phyloP scores from a whole-genome alignment of 2,329 filamentous ascomycete genomes.

The Alternaria brassicae region DNA sequence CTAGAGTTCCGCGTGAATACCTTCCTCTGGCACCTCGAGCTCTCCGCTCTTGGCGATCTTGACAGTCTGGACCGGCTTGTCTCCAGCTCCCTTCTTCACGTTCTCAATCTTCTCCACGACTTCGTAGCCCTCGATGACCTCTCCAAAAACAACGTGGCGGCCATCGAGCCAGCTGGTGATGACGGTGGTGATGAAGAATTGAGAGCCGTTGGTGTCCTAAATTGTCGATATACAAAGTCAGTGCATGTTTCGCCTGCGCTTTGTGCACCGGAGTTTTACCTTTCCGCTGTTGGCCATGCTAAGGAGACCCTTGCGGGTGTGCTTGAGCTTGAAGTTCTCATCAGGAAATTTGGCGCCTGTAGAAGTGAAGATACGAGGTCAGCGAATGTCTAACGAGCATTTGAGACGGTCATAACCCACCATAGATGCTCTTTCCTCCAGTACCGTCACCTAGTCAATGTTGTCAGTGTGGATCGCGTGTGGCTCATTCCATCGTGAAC shows the following conservation, averaged over 20 bases:
- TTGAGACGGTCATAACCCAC: too few relatives aligned
- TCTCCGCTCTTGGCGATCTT: conserved; percentile 86
- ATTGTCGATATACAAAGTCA: neutral
- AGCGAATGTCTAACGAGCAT: too few relatives aligned
- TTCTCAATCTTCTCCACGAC: conserved; percentile 81
- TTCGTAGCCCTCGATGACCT: conserved; percentile 86
- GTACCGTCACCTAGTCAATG: conserved; percentile 68
- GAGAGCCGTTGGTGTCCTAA: conserved; percentile 70
- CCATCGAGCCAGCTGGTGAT: conserved; percentile 84
- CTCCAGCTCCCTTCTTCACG: conserved; percentile 67
- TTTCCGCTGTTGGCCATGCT: conserved; percentile 64
- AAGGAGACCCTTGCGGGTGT: conserved; percentile 82
- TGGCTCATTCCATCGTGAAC: neutral
- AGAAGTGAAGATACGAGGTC: conserved; percentile 56
- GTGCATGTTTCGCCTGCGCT: neutral
- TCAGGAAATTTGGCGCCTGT: conserved; percentile 83
- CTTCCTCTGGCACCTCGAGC: conserved; percentile 83
- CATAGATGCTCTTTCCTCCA: conserved; percentile 84
- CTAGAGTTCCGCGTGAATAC: conserved; percentile 91
- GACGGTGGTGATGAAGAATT: conserved; percentile 91
- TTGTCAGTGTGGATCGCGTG: neutral
- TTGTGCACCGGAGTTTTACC: neutral
- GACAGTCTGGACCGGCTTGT: conserved; percentile 73
- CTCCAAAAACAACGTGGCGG: conserved; percentile 85
- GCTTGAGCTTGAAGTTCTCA: conserved; percentile 95